Base-by-base conservation (phyloP, 805 yeast species). In the Cyberlindnera saturnus region DNA sequence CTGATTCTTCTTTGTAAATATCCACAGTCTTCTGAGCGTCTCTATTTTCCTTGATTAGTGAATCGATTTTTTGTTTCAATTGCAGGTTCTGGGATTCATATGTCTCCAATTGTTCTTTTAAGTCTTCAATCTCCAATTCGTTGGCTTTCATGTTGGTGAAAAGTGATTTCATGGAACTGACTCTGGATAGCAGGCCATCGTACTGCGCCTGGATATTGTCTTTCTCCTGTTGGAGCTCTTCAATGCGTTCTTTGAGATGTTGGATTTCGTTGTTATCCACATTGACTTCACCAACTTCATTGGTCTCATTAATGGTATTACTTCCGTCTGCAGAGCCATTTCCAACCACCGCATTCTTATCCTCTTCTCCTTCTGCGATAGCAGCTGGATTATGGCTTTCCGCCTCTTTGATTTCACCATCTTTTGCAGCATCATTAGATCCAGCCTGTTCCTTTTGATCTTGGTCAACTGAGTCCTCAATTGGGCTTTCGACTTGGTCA, bases 71-170 rank as follows among this genome's bases (percentile, higher is more conserved):
- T 23, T 52, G 61, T 51, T 59, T 69, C 50, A 65, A 49, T 29
- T 59, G 62, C 14, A 61, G 16, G 61, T 65, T 64, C 61, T 70
- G 66, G 55, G 65, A 49, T 66, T 70, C 67, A 60, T 76, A 59
- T 63, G 75, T 64, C 58, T 62, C 65, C 40, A 78, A 61, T 48
- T 75, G 76, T 15, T 70, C 75, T 50, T 76, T 75, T 1, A 75
- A 69, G 5, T 64, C 66, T 34, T 75, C 86, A 16, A 86, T 65
- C 51, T 83, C 86, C 3, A 61, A 64, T 55, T 84, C 82, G 0
- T 87, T 67, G 44, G 77, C 82, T 56, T 84, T 82, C 86, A 84
- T 82, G 50, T 85, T 84, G 33, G 66, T 70, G 60, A 85, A 85
- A 2, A 85, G 74, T 2, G 81, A 67, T 51, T 83, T 85, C 91